Conservation (phyloP, 2,329 filamentous ascomycete species). For the Cytospora mali region DNA sequence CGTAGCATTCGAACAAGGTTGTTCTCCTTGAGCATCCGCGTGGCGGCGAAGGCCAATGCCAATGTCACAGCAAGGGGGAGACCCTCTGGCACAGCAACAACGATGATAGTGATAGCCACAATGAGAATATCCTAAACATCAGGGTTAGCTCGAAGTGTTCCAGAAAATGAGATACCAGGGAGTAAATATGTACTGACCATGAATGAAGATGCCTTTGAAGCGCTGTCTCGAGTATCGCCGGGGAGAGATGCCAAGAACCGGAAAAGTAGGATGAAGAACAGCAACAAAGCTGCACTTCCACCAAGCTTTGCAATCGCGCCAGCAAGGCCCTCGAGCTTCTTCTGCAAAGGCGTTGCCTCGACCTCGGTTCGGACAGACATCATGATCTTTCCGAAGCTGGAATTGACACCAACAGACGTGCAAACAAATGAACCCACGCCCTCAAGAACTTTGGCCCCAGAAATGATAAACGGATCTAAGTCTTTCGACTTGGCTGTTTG, state of each 20-base stretch:
- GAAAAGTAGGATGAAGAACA: constrained; percentile 79
- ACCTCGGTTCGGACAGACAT: constrained; percentile 56
- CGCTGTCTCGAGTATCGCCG: constrained; percentile 48
- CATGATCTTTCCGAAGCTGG: constrained; percentile 57
- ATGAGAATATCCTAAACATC: constrained; percentile 55
- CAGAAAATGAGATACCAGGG: neutral
- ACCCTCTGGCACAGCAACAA: constrained; percentile 69
- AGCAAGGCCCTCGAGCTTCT: constrained; percentile 52
- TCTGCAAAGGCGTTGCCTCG: constrained; percentile 57
- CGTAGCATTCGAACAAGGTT: constrained; percentile 69
- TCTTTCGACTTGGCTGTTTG: constrained; percentile 44
- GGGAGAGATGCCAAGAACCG: constrained; percentile 70
- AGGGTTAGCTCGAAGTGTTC: neutral
- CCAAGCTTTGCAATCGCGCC: constrained; percentile 50
- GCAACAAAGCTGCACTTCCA: constrained; percentile 68
- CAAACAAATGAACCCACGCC: constrained; percentile 57
- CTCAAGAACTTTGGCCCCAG: constrained; percentile 57
- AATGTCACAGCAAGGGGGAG: constrained; percentile 68
- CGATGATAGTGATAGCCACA: constrained; percentile 65
- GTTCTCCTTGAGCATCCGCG: constrained; percentile 69
- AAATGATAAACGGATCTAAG: constrained; percentile 67
- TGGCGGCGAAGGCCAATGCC: constrained; percentile 68
- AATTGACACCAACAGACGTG: constrained; percentile 59
- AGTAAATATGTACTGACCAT: constrained; percentile 36
- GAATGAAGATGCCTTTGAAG: constrained; percentile 61